These are phyloP conservation scores for Colletotrichum liriopes DNA, from an alignment of 2,329 filamentous ascomycete genomes.

Conservation along the genomic window DNA sequence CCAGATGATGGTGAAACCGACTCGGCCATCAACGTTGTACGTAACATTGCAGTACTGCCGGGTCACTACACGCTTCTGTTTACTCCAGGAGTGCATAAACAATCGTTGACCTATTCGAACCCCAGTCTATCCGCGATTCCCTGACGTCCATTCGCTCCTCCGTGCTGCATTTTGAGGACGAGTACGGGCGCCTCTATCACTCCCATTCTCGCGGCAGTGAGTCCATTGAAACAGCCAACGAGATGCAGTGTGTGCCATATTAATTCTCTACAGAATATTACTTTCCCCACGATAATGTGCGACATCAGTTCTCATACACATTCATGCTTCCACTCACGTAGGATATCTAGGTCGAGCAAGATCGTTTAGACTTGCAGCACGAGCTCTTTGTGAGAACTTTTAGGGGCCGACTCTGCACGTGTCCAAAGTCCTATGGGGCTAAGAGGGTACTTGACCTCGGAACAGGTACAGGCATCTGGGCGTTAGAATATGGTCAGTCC, in stretches of 20 bases:
- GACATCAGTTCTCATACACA: neutral
- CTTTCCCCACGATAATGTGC: slow-evolving; percentile 35
- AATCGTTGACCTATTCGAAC: neutral
- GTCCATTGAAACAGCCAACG: neutral
- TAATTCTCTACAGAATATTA: slow-evolving; percentile 28
- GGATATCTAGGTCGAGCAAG: slow-evolving; percentile 26
- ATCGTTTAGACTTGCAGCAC: slow-evolving; percentile 54
- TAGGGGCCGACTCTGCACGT: slow-evolving; percentile 49
- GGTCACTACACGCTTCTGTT: fast-evolving
- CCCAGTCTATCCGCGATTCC: slow-evolving; percentile 32
- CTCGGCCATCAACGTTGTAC: slow-evolving; percentile 33
- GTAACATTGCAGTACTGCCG: neutral
- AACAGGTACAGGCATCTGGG: slow-evolving; percentile 49
- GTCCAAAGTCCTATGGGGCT: slow-evolving; percentile 46
- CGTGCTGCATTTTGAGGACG: slow-evolving; percentile 29
- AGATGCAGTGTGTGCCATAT: too few relatives aligned
- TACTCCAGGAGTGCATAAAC: neutral
- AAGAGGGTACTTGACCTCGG: slow-evolving; percentile 47
- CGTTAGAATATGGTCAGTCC: slow-evolving; percentile 47
- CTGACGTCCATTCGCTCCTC: slow-evolving; percentile 36
- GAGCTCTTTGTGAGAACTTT: slow-evolving; percentile 54
- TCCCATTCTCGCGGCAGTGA: slow-evolving; percentile 36
- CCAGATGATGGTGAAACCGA: slow-evolving; percentile 31
- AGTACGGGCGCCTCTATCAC: slow-evolving; percentile 32
- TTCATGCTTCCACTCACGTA: neutral